Evolutionary conservation across 2,329 filamentous ascomycete genomes (phyloP).

Genomic region (Cercospora zeae-maydis): DNA sequence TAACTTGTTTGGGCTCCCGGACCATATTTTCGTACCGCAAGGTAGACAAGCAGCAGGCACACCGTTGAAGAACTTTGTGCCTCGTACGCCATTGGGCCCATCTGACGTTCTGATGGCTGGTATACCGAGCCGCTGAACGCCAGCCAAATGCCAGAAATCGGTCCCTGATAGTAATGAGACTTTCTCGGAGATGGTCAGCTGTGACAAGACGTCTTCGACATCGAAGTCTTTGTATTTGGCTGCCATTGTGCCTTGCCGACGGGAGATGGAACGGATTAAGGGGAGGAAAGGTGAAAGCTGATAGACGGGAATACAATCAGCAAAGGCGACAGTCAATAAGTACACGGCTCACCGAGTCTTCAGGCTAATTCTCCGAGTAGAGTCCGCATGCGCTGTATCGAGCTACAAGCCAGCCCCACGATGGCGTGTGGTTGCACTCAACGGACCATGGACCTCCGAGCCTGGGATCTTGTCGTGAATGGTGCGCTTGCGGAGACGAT

Average conservation of each 20-base stretch:
- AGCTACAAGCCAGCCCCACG: background rate
- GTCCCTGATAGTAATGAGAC: conserved; percentile 37
- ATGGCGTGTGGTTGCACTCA: background rate
- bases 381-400: background rate
- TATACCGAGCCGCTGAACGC: conserved; percentile 58
- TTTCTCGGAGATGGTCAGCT: conserved; percentile 34
- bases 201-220: conserved; percentile 31
- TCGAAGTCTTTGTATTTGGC: conserved; percentile 29
- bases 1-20: background rate
- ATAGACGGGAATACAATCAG: background rate
- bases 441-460: conserved; percentile 7
- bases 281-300: background rate
- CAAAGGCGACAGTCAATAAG: background rate
- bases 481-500: conserved; percentile 1
- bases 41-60: conserved; percentile 68
- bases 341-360: background rate
- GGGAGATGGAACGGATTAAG: background rate
- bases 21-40: conserved; percentile 50
- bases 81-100: conserved; percentile 67
- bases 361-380: background rate
- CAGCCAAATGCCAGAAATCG: conserved; percentile 68
- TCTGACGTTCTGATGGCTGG: conserved; percentile 64
- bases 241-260: conserved; percentile 1
- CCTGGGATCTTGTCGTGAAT: background rate
- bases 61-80: conserved; percentile 65